Evolutionary conservation across 2,329 filamentous ascomycete species (phyloP).

Genomic region (Colletotrichum acutatum): DNA sequence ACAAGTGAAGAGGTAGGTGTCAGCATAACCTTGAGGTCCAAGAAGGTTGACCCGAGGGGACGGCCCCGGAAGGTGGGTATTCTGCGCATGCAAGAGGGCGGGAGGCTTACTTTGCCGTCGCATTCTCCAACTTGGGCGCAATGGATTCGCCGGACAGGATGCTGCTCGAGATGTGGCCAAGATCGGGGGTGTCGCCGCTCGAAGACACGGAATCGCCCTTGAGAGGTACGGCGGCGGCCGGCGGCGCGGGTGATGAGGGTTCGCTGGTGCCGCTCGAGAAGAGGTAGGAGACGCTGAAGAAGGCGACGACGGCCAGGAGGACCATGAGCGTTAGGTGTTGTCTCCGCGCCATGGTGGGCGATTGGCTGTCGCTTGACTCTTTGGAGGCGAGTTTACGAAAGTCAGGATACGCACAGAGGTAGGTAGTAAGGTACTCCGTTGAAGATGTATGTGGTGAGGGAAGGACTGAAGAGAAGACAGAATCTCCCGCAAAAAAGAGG

Average conservation of each 20-base stretch:
- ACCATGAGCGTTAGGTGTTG: conserved; percentile 65
- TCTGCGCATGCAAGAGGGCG: neutral
- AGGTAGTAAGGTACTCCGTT: neutral
- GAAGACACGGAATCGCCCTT: conserved; percentile 36
- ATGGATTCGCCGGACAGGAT: conserved; percentile 77
- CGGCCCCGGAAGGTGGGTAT: neutral
- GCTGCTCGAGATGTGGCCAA: conserved; percentile 55
- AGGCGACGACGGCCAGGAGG: conserved; percentile 63
- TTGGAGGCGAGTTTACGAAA: neutral
- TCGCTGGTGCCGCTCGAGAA: conserved; percentile 58
- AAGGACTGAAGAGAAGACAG: neutral
- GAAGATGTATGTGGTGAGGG: neutral
- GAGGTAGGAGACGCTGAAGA: conserved; percentile 69
- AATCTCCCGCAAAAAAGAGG: conserved; percentile 5
- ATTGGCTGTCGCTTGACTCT: neutral
- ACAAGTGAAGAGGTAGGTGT: conserved; percentile 5
- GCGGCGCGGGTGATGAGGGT: conserved; percentile 14
- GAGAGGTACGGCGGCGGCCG: conserved; percentile 27
- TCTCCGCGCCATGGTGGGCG: conserved; percentile 60
- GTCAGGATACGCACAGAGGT: neutral
- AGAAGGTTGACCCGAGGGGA: neutral
- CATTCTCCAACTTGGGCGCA: conserved; percentile 84
- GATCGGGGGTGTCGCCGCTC: conserved; percentile 44
- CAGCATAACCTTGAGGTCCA: neutral
- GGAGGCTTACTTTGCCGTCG: conserved; percentile 75